A percentile compares a stretch with the other conserved stretches of the same genome.
Conservation (phyloP, 2,329 filamentous ascomycete species). For the Penicillium sp. region DNA sequence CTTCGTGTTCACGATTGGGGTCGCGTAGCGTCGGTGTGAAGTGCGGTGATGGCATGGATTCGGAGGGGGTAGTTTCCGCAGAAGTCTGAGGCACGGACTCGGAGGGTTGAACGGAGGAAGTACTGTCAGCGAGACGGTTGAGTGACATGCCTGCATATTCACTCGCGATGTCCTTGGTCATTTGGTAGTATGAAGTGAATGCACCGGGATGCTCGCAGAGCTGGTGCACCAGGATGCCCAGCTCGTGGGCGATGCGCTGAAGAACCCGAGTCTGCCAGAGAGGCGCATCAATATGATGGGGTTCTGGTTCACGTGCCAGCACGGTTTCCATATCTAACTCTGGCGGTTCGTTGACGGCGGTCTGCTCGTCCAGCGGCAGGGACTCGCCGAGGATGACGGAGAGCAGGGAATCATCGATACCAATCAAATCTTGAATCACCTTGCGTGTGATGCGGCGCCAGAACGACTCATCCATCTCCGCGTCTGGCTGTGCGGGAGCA, state of each 20-base stretch:
- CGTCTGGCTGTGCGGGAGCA: conserved; percentile 41
- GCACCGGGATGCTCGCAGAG: conserved; percentile 85
- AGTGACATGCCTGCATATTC: conserved; percentile 78
- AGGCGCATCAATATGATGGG: conserved; percentile 30
- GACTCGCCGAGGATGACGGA: conserved; percentile 85
- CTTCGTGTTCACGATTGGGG: conserved; percentile 52
- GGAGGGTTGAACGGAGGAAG: conserved; percentile 10
- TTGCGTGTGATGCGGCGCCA: conserved; percentile 81
- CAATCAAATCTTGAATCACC: conserved; percentile 85
- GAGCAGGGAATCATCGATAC: conserved; percentile 82
- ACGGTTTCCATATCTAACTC: conserved; percentile 41
- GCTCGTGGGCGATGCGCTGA: conserved; percentile 81
- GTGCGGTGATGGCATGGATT: conserved; percentile 43
- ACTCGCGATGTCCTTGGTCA: conserved; percentile 62
- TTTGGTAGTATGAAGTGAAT: conserved; percentile 76
- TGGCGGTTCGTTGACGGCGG: conserved; percentile 24
- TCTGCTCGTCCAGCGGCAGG: conserved; percentile 52
- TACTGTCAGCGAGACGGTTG: conserved; percentile 30
- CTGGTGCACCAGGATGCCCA: conserved; percentile 80
- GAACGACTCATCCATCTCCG: conserved; percentile 65
- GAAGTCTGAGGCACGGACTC: conserved; percentile 15
- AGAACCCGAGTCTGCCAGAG: conserved; percentile 68
- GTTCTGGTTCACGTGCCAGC: conserved; percentile 33
- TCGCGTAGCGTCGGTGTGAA: conserved; percentile 54
- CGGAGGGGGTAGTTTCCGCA: conserved; percentile 20